Evolutionary conservation across 768 basidiomycete genomes (phyloP).

Genomic region (Boletus tomentosulus): DNA sequence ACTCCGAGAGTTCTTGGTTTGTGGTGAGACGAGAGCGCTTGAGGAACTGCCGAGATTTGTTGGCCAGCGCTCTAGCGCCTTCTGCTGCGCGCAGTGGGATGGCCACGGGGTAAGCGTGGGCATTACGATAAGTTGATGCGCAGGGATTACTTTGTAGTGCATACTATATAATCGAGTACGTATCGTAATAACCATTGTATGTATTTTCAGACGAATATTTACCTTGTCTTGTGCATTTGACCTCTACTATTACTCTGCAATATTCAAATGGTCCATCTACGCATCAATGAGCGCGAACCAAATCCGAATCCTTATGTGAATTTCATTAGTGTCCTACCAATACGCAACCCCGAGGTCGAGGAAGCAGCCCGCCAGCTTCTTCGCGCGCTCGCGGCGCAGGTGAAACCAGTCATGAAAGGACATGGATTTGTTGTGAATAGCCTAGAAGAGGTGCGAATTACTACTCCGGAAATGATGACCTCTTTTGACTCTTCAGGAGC

Average conservation of each 20-base stretch:
- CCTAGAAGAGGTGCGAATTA: constrained; percentile 64
- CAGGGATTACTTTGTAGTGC: neutral
- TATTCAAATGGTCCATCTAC: constrained; percentile 57
- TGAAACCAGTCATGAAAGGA: constrained; percentile 76
- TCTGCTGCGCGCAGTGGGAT: constrained; percentile 22
- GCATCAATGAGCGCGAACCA: constrained; percentile 61
- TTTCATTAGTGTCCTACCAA: constrained; percentile 62
- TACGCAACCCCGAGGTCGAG: constrained; percentile 38
- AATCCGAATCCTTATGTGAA: constrained; percentile 78
- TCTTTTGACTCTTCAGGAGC: neutral
- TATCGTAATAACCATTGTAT: neutral
- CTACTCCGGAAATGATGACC: neutral
- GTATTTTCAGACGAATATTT: too few species aligned
- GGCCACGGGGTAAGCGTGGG: constrained; percentile 13
- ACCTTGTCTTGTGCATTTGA: too few species aligned
- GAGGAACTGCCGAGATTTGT: constrained; percentile 51
- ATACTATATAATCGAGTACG: neutral
- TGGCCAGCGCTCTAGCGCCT: constrained; percentile 47
- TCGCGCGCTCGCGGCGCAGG: constrained; percentile 78
- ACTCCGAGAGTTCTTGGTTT: constrained; percentile 77
- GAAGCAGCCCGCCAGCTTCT: constrained; percentile 70
- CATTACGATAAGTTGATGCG: constrained; percentile 18
- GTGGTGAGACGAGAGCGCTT: constrained; percentile 67
- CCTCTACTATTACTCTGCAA: neutral
- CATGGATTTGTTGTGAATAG: constrained; percentile 76